These are phyloP conservation scores for Acaromyces ingoldii DNA, from an alignment of 1,284 basidiomycete genomes.

Conservation along the genomic window DNA sequence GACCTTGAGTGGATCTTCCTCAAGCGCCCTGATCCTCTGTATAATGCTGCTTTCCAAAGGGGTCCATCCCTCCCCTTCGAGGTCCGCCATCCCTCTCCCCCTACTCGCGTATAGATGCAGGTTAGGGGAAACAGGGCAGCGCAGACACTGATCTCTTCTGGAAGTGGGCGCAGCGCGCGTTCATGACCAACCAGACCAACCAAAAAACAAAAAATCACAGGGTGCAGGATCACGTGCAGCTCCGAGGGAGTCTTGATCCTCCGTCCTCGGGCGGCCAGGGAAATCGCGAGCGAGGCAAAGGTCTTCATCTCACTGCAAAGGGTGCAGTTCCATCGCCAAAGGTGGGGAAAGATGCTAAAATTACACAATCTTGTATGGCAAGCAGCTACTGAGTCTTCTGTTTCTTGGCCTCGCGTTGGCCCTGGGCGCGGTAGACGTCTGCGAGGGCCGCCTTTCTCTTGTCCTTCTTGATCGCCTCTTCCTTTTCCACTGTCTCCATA, in stretches of 20 bases:
- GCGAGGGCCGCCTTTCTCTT: slow-evolving; percentile 46
- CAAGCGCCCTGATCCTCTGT: background rate
- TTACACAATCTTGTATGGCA: background rate
- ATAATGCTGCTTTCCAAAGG: background rate
- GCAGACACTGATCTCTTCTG: too few relatives aligned
- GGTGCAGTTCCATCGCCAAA: too few relatives aligned
- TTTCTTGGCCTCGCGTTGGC: slow-evolving; percentile 33
- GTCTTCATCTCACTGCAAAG: too few relatives aligned
- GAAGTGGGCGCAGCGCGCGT: too few relatives aligned
- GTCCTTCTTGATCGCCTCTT: slow-evolving; percentile 10
- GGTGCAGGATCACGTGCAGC: too few relatives aligned
- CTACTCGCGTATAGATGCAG: too few relatives aligned
- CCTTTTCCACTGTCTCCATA: slow-evolving; percentile 2
- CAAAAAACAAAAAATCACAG: too few relatives aligned
- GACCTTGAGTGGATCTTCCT: background rate
- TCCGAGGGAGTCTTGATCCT: too few relatives aligned
- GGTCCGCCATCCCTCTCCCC: background rate
- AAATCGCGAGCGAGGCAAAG: too few relatives aligned
- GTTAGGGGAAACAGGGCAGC: too few relatives aligned
- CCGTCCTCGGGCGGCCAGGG: too few relatives aligned
- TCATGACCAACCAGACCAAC: too few relatives aligned
- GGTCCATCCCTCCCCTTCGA: background rate
- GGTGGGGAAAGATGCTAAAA: background rate
- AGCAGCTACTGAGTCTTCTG: slow-evolving; percentile 23
- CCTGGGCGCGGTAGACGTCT: slow-evolving; percentile 36